Evolutionary conservation across 345 rosid genomes (phyloP), one percentile per base, ranked within the genome.

Genomic region (Cardamine occulta): DNA sequence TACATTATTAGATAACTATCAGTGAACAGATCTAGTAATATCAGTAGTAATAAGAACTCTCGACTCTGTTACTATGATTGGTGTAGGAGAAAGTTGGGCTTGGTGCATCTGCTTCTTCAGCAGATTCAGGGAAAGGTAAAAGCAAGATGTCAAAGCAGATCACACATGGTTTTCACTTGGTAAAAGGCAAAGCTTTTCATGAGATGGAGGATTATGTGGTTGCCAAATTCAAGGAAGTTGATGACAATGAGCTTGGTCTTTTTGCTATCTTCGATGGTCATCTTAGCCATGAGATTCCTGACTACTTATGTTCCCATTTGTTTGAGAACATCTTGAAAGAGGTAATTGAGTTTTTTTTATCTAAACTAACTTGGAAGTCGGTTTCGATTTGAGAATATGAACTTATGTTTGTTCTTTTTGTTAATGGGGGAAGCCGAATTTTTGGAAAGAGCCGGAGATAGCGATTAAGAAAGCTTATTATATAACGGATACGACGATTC

Each of bases 231-330:
- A 88, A 86, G 82, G 86, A 85, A 83, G 86, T 91, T 19, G 88
- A 67, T 34, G 89, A 84, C 39, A 82, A 84, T 35, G 98, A 94
- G 80, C 96, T 94, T 44, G 98, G 98, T 12, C 81, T 94, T 19
- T 94, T 94, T 59, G 98, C 97, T 1, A 94, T 91, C 82, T 94
- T 85, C 56, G 98, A 91, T 44, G 98, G 96, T 35, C 97, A 94
- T 74, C 77, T 91, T 28, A 90, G 98, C 86, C 88, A 88, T 45
- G 81, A 79, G 37, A 82, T 91, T 57, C 98, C 97, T 8, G 91
- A 88, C 80, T 91, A 88, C 75, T 76, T 94, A 70, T 81, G 80
- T 35, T 37, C 87, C 0, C 87, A 94, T 86, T 85, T 94, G 82
- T 91, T 94, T 48, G 89, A 88, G 24, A 91, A 84, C 63, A 94